Evolutionary conservation across 176 grass and related monocot species (phyloP).

Genomic region (Cymbopogon citratus): DNA sequence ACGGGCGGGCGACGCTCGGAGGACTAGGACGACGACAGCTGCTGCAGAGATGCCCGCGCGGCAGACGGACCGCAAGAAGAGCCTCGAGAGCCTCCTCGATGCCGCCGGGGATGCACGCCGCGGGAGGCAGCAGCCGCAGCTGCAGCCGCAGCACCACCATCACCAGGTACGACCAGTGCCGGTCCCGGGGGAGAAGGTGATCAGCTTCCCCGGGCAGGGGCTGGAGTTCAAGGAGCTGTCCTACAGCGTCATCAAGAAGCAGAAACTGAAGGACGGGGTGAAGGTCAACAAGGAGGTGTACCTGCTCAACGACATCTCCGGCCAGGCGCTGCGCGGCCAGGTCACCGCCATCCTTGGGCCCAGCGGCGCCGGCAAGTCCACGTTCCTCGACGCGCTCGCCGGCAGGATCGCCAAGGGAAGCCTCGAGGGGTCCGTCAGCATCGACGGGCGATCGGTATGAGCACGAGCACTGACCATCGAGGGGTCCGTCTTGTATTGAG

Average conservation of each 20-base stretch:
- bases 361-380: conserved; percentile 69
- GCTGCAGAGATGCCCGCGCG: background rate
- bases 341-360: conserved; percentile 62
- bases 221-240: conserved; percentile 69
- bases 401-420: conserved; percentile 60
- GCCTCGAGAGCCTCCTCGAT: conserved; percentile 59
- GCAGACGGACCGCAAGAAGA: conserved; percentile 8
- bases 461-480: background rate
- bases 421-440: conserved; percentile 54
- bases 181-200: background rate
- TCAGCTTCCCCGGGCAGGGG: conserved; percentile 42
- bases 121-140: too few relatives aligned
- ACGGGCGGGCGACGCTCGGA: background rate
- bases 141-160: background rate
- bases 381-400: conserved; percentile 66
- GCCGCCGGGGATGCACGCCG: background rate
- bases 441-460: conserved; percentile 52
- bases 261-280: conserved; percentile 61
- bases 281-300: conserved; percentile 54
- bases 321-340: conserved; percentile 49
- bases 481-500: background rate
- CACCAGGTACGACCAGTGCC: background rate
- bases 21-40: background rate
- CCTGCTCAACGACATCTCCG: conserved; percentile 66
- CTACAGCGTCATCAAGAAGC: conserved; percentile 64